Evolutionary conservation across 1,139 yeast genomes (phyloP), one percentile per base, ranked within the genome.

Genomic region (Arxiozyma telluris): DNA sequence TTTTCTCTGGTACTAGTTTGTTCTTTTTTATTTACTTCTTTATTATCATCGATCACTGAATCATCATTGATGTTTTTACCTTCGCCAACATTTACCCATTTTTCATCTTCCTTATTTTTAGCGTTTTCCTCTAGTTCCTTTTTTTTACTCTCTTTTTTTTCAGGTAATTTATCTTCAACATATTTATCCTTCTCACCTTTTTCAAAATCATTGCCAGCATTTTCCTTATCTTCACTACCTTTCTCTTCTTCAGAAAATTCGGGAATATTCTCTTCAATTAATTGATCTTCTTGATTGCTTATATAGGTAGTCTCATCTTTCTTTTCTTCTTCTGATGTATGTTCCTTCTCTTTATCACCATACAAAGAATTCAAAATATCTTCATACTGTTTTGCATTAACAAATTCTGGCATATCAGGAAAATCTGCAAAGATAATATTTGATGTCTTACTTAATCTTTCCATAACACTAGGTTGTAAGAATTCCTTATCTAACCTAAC

Each of bases 321-420:
- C 47, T 55, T 50, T 30, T 54, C 49, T 27, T 50, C 54, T 27
- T 52, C 41, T 25, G 50, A 50, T 21, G 54, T 47, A 45, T 53
- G 41, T 47, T 55, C 54, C 46, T 52, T 52, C 50, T 57, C 58
- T 30, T 50, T 38, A 9, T 47, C 49, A 39, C 43, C 56, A 17
- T 57, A 55, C 1, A 60, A 51, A 3, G 56, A 53, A 38, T 55
- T 58, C 27, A 58, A 53, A 44, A 61, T 48, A 38, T 55, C 54
- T 39, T 60, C 61, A 30, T 58, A 60, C 41, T 61, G 60, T 15
- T 56, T 59, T 7, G 55, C 45, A 25, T 58, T 63, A 20, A 63
- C 55, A 53, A 64, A 63, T 52, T 62, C 63, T 20, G 65, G 66
- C 48, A 57, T 38, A 17, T 58, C 62, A n/a, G 64, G 64, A 18